A percentile compares a stretch with the other conserved stretches of the same genome.
These are phyloP conservation scores for Danielia oregonensis DNA, from an alignment of 805 yeast genomes.

Conservation along the genomic window DNA sequence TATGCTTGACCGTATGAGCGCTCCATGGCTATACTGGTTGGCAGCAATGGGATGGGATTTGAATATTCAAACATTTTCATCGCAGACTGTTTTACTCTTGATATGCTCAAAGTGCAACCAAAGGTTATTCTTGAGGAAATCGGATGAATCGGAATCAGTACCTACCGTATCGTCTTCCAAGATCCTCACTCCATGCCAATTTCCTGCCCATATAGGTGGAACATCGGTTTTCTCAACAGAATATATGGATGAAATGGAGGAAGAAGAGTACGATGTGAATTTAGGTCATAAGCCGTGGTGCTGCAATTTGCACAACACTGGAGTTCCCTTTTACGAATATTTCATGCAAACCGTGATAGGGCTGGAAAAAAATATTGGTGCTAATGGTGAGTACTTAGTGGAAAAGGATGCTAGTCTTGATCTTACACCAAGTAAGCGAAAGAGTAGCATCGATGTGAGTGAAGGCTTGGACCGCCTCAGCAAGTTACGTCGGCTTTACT, in stretches of 20 bases:
- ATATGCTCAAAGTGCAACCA: constrained; percentile 37
- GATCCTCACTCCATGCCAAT: constrained; percentile 28
- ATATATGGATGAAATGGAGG: constrained; percentile 8
- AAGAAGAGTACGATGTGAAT: constrained; percentile 6
- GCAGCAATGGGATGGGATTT: constrained; percentile 38
- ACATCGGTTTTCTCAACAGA: constrained; percentile 1
- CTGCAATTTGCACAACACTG: constrained; percentile 14
- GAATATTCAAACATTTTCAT: constrained; percentile 26
- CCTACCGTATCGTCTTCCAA: constrained; percentile 16
- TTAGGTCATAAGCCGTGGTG: constrained; percentile 40
- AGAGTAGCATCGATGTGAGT: constrained; percentile 24
- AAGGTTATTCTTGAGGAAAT: constrained; percentile 22
- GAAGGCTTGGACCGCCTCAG: constrained; percentile 31
- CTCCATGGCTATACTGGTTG: constrained; percentile 32
- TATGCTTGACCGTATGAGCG: constrained; percentile 20
- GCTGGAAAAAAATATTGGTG: constrained; percentile 23
- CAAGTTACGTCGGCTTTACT: constrained; percentile 34
- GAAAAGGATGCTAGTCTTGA: constrained; percentile 15
- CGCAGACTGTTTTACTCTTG: constrained; percentile 25
- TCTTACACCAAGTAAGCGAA: constrained; percentile 13
- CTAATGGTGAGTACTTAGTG: constrained; percentile 21
- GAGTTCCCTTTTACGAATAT: constrained; percentile 17
- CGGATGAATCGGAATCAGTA: background rate
- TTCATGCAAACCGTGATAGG: constrained; percentile 19
- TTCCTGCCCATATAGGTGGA: constrained; percentile 16